Percentiles rank a stretch among this genome's conserved stretches.
Conservation (phyloP, 2,329 filamentous ascomycete species). For the Paecilomyces sp. region DNA sequence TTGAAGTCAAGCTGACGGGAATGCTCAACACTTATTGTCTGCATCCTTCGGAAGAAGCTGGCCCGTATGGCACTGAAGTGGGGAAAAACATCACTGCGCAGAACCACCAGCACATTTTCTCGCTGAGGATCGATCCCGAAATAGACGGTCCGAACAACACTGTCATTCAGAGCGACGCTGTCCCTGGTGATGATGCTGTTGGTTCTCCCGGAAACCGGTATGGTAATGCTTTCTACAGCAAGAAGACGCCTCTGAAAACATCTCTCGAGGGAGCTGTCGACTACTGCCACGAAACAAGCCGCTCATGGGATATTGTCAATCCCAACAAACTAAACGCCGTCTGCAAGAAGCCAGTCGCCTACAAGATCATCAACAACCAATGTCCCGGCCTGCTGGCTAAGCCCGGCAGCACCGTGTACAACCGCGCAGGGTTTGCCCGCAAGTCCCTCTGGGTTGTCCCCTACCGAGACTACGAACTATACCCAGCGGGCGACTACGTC, state of each 20-base stretch:
- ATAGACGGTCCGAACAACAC: slow-evolving; percentile 82
- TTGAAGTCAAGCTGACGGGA: slow-evolving; percentile 84
- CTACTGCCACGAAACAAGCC: slow-evolving; percentile 69
- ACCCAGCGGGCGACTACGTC: slow-evolving; percentile 53
- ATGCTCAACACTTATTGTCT: slow-evolving; percentile 89
- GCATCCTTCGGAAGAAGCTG: slow-evolving; percentile 69
- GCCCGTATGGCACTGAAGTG: slow-evolving; percentile 86
- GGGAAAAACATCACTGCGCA: slow-evolving; percentile 88
- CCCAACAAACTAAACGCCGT: slow-evolving; percentile 73
- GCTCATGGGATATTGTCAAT: slow-evolving; percentile 90
- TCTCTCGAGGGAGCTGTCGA: slow-evolving; percentile 64
- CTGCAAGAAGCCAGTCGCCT: slow-evolving; percentile 75
- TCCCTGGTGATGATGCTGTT: slow-evolving; percentile 62
- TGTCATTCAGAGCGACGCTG: slow-evolving; percentile 73
- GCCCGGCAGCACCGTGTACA: slow-evolving; percentile 75
- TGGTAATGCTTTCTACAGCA: slow-evolving; percentile 83
- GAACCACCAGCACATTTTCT: slow-evolving; percentile 95
- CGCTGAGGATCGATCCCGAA: slow-evolving; percentile 77
- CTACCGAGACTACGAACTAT: slow-evolving; percentile 53
- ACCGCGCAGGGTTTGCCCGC: slow-evolving; percentile 77
- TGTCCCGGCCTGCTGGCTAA: slow-evolving; percentile 73
- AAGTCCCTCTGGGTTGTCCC: slow-evolving; percentile 74
- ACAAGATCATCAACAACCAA: slow-evolving; percentile 85
- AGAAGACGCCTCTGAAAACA: slow-evolving; percentile 71
- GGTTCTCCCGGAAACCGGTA: slow-evolving; percentile 78